These are phyloP conservation scores for Diversispora eburnea DNA, from an alignment of 192 early-diverging fungal species.

Conservation along the genomic window DNA sequence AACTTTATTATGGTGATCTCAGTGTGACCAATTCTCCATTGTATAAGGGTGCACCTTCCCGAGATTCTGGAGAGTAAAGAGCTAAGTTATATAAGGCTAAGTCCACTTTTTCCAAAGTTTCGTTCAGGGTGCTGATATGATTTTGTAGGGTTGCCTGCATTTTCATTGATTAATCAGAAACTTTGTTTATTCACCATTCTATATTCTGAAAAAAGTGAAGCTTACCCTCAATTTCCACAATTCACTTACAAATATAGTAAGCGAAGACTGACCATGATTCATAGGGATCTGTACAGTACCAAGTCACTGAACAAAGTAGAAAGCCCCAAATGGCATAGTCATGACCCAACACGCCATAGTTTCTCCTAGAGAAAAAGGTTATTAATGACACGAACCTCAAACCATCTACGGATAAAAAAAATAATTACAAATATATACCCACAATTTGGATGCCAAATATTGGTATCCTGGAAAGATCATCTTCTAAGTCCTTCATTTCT, in stretches of 20 bases:
- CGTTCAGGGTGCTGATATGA: not conserved
- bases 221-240: slow-evolving; percentile 9
- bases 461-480: slow-evolving; percentile 1
- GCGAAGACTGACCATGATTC: slow-evolving; percentile 14
- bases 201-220: not conserved
- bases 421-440: not conserved
- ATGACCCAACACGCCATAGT: slow-evolving; percentile 17
- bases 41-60: slow-evolving; percentile 6
- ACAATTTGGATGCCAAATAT: slow-evolving; percentile 2
- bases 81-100: slow-evolving; percentile 1
- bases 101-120: slow-evolving; percentile 11
- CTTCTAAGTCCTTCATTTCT: slow-evolving; percentile 8
- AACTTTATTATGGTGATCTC: too few relatives aligned
- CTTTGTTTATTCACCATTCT: not conserved
- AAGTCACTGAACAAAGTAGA: slow-evolving; percentile 7
- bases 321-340: slow-evolving; percentile 10
- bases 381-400: too few relatives aligned
- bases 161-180: slow-evolving; percentile 4
- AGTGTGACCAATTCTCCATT: slow-evolving; percentile 20
- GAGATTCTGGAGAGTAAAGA: slow-evolving; percentile 8
- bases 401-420: too few relatives aligned
- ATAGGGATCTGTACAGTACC: slow-evolving; percentile 8
- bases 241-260: slow-evolving; percentile 8
- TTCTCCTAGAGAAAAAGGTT: not conserved
- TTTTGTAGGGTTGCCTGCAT: slow-evolving; percentile 3